Evolutionary conservation across 2,329 filamentous ascomycete genomes (phyloP), one percentile per base, ranked within the genome.

Genomic region (Colletotrichum incanum): DNA sequence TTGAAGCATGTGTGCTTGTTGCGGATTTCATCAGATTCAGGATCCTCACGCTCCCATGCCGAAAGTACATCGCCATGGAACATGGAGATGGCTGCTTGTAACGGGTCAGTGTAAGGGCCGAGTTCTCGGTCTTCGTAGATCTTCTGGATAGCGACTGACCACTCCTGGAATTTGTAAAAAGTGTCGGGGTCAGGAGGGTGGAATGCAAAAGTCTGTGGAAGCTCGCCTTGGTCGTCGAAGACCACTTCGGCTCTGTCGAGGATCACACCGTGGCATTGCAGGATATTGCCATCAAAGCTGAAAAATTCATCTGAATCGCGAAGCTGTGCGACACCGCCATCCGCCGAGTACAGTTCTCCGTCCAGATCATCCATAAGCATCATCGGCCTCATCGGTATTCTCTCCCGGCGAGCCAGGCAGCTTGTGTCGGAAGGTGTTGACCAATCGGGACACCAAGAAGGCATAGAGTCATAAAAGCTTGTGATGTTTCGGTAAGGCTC

Each of bases 1-100:
- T 34, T 9, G 7, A 16, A 5, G n/a, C 9, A n/a, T 5, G n/a
- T 26, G 14, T 39, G 4, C 0, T 26, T 3, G 55, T 23, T 16
- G 1, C 16, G n/a, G 16, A 47, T 18, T 4, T 43, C 28, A 11
- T 64, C 34, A 18, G 23, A 5, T 3, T n/a, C 16, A 2, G 4
- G n/a, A 3, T 43, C 61, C 11, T 23, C 14, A 16, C 37, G 49
- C 12, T 26, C 9, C 49, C 61, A 54, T 5, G 61, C 20, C 1
- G 61, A 55, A 3, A 34, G 34, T 3, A 64, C 49, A 31, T 64
- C 61, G 61, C 61, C 61, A 37, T 56, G 41, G 28, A 65, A 56
- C 62, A 56, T 56, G 50, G 62, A 23, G 18, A 65, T 14, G 12
- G 52, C 50, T 20, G 62, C 50, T 45, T 39, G 62, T 14, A 47